phyloP scores from a whole-genome alignment of 768 basidiomycete genomes.

The Pulveroboletus ravenelii region DNA sequence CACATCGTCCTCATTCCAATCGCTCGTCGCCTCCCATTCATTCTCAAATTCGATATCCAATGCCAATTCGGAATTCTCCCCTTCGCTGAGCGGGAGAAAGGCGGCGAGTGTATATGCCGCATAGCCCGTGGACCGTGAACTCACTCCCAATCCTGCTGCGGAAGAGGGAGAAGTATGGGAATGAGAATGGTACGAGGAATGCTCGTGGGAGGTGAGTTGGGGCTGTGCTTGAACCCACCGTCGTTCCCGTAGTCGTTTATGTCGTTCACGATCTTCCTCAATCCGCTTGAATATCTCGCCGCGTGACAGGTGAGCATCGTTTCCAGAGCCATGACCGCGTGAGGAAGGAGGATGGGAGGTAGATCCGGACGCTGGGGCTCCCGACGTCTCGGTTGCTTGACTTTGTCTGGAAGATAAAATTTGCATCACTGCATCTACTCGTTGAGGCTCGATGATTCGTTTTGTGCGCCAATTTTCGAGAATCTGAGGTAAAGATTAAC shows the following conservation, averaged over 20 bases:
- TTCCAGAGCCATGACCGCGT: background rate
- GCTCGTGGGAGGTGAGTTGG: slow-evolving; percentile 25
- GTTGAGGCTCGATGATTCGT: slow-evolving; percentile 74
- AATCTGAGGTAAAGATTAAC: slow-evolving; percentile 39
- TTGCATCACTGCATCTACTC: slow-evolving; percentile 65
- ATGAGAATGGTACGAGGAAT: background rate
- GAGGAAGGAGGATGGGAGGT: slow-evolving; percentile 10
- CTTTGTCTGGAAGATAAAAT: slow-evolving; percentile 47
- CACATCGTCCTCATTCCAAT: slow-evolving; percentile 88
- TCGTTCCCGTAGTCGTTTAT: slow-evolving; percentile 85
- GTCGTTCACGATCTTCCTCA: slow-evolving; percentile 88
- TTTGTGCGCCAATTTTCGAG: slow-evolving; percentile 89
- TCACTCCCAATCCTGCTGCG: background rate
- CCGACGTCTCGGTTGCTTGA: slow-evolving; percentile 12
- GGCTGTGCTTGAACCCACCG: slow-evolving; percentile 85
- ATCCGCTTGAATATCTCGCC: slow-evolving; percentile 77
- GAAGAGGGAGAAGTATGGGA: background rate
- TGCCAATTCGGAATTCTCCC: slow-evolving; percentile 46
- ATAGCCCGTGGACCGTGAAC: slow-evolving; percentile 1
- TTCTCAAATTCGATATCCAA: slow-evolving; percentile 85
- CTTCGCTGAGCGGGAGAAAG: slow-evolving; percentile 35
- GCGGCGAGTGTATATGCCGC: slow-evolving; percentile 15
- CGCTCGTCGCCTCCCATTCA: slow-evolving; percentile 84
- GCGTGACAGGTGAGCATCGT: slow-evolving; percentile 40
- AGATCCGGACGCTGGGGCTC: slow-evolving; percentile 18